Conservation (phyloP, 345 rosid species). For the Dimocarpus longan region DNA sequence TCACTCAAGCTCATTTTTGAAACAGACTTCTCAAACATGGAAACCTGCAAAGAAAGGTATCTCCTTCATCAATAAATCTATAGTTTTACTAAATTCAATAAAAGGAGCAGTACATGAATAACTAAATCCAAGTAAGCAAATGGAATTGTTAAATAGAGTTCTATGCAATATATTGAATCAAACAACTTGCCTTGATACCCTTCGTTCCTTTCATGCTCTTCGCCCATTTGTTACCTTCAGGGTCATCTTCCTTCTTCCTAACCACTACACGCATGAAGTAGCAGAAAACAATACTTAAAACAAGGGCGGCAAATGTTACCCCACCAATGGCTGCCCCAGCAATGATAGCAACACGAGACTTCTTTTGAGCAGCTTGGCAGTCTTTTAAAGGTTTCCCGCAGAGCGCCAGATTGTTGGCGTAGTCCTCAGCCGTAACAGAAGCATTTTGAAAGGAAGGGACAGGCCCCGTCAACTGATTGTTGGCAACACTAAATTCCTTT, state of each 20-base stretch:
- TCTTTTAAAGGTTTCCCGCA: constrained; percentile 24
- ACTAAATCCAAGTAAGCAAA: not conserved
- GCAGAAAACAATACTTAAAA: constrained; percentile 3
- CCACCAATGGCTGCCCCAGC: constrained; percentile 17
- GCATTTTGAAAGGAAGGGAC: constrained; percentile 12
- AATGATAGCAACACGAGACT: constrained; percentile 5
- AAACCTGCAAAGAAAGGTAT: constrained; percentile 11
- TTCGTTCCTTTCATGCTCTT: constrained; percentile 16
- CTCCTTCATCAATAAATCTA: not conserved
- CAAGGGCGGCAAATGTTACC: not conserved
- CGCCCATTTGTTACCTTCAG: constrained; percentile 27
- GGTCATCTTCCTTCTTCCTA: constrained; percentile 24
- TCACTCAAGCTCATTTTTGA: constrained; percentile 24
- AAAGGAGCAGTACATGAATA: not conserved
- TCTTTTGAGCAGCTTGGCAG: not conserved
- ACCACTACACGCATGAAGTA: not conserved
- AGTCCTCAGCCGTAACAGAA: not conserved
- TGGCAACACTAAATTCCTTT: constrained; percentile 26
- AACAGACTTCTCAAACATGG: constrained; percentile 24
- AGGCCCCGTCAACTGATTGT: constrained; percentile 30
- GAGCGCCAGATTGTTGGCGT: constrained; percentile 25
- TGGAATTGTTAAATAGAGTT: not conserved
- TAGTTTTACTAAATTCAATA: not conserved
- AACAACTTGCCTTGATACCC: constrained; percentile 24
- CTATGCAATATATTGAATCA: not conserved